Conservation (phyloP, 305 asterid genomes). For the Petunia hybrid region DNA sequence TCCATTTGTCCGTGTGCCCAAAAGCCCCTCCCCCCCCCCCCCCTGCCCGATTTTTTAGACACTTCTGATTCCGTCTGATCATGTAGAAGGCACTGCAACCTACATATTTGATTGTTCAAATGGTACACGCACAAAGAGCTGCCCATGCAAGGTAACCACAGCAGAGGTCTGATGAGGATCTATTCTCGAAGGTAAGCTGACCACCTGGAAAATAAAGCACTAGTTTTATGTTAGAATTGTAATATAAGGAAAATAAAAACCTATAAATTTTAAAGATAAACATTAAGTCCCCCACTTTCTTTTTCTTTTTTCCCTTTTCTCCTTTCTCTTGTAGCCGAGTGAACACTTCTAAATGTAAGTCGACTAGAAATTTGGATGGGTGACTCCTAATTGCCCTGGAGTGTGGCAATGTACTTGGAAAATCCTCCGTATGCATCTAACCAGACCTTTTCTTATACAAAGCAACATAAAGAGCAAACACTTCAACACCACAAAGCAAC, state of each 20-base stretch:
- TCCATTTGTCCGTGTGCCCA: no score
- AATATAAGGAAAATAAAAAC: background rate
- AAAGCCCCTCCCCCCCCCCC: no score
- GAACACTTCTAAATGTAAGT: background rate
- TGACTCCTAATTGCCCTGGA: background rate
- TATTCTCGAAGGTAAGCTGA: constrained; percentile 83
- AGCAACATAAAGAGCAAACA: constrained; percentile 14
- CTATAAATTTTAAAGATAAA: background rate
- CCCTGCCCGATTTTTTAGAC: no score
- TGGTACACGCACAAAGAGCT: constrained; percentile 92
- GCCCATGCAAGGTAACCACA: constrained; percentile 92
- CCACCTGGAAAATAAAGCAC: constrained; percentile 59
- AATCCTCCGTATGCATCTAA: no score
- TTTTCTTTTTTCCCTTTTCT: background rate
- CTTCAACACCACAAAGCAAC: constrained; percentile 20
- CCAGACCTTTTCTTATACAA: no score
- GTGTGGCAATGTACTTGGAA: background rate
- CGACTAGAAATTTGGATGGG: background rate
- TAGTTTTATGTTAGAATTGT: background rate
- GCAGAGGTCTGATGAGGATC: constrained; percentile 98
- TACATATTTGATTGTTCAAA: constrained; percentile 70
- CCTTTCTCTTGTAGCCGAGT: background rate
- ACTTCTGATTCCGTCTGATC: background rate
- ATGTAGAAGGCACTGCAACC: constrained; percentile 28
- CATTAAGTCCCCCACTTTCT: background rate